Conservation (phyloP, 2,329 filamentous ascomycete species). For the Ascochyta fabae region DNA sequence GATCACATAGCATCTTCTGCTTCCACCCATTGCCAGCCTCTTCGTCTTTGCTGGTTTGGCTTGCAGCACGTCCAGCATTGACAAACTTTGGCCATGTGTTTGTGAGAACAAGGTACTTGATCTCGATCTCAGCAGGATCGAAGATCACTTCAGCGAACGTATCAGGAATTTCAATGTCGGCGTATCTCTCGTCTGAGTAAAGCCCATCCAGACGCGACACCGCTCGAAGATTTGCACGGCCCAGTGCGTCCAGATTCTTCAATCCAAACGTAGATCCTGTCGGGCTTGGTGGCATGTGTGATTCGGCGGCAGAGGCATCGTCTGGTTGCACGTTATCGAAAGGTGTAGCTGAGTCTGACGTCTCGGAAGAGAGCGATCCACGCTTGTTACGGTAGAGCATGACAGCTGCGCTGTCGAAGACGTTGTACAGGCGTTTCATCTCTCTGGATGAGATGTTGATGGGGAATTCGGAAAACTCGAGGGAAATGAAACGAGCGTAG, state of each 20-base stretch:
- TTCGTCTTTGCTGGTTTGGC: slow-evolving; percentile 25
- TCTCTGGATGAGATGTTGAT: slow-evolving; percentile 44
- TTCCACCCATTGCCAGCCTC: slow-evolving; percentile 22
- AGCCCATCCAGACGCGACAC: slow-evolving; percentile 30
- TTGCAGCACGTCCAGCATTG: slow-evolving; percentile 32
- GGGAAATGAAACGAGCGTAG: slow-evolving; percentile 44
- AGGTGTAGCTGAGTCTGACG: slow-evolving; percentile 32
- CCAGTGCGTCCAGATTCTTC: slow-evolving; percentile 33
- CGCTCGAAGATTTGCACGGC: slow-evolving; percentile 38
- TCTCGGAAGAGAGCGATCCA: slow-evolving; percentile 23
- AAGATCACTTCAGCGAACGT: slow-evolving; percentile 39
- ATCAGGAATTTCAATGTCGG: slow-evolving; percentile 30
- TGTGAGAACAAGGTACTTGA: slow-evolving; percentile 46
- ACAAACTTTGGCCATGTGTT: slow-evolving; percentile 49
- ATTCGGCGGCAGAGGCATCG: slow-evolving; percentile 1
- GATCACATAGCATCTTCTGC: slow-evolving; percentile 16
- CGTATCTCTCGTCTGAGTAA: slow-evolving; percentile 25
- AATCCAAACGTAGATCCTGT: slow-evolving; percentile 27
- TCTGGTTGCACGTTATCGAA: slow-evolving; percentile 32
- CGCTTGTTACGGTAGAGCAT: slow-evolving; percentile 29
- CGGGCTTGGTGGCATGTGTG: slow-evolving; percentile 17
- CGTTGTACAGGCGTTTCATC: slow-evolving; percentile 34
- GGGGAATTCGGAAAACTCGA: slow-evolving; percentile 44
- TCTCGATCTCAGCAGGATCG: slow-evolving; percentile 39
- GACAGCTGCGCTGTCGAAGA: slow-evolving; percentile 35